These are phyloP conservation scores for Cutaneotrichosporon dermatis DNA, from an alignment of 1,284 basidiomycete species.

Conservation along the genomic window DNA sequence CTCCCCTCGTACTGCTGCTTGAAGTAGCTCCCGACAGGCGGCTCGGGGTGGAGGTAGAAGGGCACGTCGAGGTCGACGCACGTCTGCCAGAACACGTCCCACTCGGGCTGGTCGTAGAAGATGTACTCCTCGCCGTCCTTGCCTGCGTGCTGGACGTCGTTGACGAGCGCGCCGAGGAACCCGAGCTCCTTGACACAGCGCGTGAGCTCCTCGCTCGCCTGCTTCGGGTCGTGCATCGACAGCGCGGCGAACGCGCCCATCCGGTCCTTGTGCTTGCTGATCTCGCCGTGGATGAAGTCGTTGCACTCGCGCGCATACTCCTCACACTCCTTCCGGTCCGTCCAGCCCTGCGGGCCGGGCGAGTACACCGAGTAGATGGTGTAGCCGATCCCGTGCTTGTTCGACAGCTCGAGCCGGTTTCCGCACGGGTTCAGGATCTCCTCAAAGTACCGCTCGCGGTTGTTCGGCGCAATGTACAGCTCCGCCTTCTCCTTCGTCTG, in stretches of 20 bases:
- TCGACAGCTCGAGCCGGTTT: slow-evolving; percentile 20
- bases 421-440: slow-evolving; percentile 22
- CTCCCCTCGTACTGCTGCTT: slow-evolving; percentile 39
- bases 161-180: slow-evolving; percentile 31
- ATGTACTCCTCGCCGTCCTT: slow-evolving; percentile 24
- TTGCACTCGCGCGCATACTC: slow-evolving; percentile 19
- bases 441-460: slow-evolving; percentile 24
- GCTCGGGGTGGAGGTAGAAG: slow-evolving; percentile 45
- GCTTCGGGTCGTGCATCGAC: slow-evolving; percentile 42
- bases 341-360: slow-evolving; percentile 18
- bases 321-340: slow-evolving; percentile 20
- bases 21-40: slow-evolving; percentile 38
- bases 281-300: slow-evolving; percentile 28
- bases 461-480: slow-evolving; percentile 21
- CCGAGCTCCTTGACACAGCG: slow-evolving; percentile 38
- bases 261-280: slow-evolving; percentile 32
- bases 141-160: slow-evolving; percentile 31
- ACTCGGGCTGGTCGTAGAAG: slow-evolving; percentile 34
- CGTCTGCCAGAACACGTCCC: slow-evolving; percentile 38
- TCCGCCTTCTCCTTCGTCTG: slow-evolving; percentile 24
- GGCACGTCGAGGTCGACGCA: slow-evolving; percentile 42
- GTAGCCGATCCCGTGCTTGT: slow-evolving; percentile 27
- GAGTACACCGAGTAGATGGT: slow-evolving; percentile 24
- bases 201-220: slow-evolving; percentile 36
- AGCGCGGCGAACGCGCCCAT: slow-evolving; percentile 43